Evolutionary conservation across 73 alveolate genomes (phyloP), one percentile per base, ranked within the genome.

Genomic region (Symbiodinium natans): DNA sequence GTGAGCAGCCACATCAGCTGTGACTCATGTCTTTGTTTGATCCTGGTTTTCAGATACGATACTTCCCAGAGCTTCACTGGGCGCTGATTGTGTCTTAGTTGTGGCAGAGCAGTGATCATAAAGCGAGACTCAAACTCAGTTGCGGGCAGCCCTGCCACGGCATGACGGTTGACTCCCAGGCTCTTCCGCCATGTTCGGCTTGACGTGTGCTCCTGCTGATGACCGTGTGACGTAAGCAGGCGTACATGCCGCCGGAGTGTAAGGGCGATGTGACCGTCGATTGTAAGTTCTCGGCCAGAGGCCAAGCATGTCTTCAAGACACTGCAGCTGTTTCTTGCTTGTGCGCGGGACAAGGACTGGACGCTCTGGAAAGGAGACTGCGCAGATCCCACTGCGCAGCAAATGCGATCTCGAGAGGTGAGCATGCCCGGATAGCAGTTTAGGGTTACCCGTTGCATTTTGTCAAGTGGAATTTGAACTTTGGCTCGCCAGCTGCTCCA

Each of bases 181-280:
- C 84, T 13, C 29, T n/a, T n/a, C n/a, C 11, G n/a, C 27, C 31
- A 34, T 15, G 29, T 17, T 48, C 63, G 63, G 63, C 63, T 8
- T 17, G 63, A 48, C 23, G 63, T 8, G 63, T n/a, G n/a, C n/a
- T n/a, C n/a, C n/a, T n/a, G n/a, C n/a, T n/a, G n/a, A n/a, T n/a
- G n/a, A n/a, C n/a, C n/a, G n/a, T n/a, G n/a, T n/a, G n/a, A n/a
- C n/a, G n/a, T n/a, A n/a, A n/a, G 19, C 84, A 74, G 84, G 84
- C 84, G 41, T 74, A 33, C 42, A 74, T 74, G 84, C 84, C 84
- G 84, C 84, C 84, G 42, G 84, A 74, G 84, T 74, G 84, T 43
- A 74, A 74, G 48, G 84, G 84, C 41, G 84, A 74, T 11, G 84
- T 74, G 43, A 74, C 84, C 43, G 84, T 74, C n/a, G 84, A 74